Base-by-base conservation (phyloP, 768 basidiomycete genomes). In the Kwoniella bestiolae region DNA sequence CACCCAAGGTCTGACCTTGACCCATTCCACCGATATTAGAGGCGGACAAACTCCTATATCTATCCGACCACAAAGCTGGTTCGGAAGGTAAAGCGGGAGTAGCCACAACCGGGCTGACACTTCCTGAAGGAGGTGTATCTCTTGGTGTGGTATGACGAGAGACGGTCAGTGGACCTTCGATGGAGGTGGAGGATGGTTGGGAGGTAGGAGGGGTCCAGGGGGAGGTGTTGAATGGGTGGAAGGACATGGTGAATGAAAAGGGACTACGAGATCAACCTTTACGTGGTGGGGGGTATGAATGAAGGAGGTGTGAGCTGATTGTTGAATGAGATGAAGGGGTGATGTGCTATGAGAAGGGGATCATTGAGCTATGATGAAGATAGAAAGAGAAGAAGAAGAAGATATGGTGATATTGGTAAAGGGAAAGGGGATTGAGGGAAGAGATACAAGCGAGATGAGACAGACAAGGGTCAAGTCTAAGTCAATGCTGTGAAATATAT, bases 221-320 rank as follows among this genome's bases (percentile, higher is more conserved):
- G 2, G 60, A 61, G 14, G 26, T 8, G 11, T 56, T 23, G 32
- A 66, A 66, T 11, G 65, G 65, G 23, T 66, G 58, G 45, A 66
- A 66, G n/a, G 65, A 47, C 62, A 59, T 59, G 44, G 8, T 47
- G 29, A 18, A 35, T 12, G 12, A 18, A 45, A 21, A 29, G 34
- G 26, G 41, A 21, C n/a, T n/a, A n/a, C n/a, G n/a, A n/a, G n/a
- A n/a, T n/a, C n/a, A n/a, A n/a, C n/a, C n/a, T n/a, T n/a, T n/a
- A n/a, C n/a, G n/a, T 38, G 35, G 35, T 9, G 35, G 4, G 8
- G 35, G 2, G 35, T 38, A 38, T 38, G 35, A 38, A 38, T 38
- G 6, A 38, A 38, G 16, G 16, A 38, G 9, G 35, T 38, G 35
- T 16, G 16, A 38, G 16, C 9, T 38, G 6, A 38, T n/a, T n/a